phyloP scores from a whole-genome alignment of 2,329 filamentous ascomycete species.

The Claviceps sp. region DNA sequence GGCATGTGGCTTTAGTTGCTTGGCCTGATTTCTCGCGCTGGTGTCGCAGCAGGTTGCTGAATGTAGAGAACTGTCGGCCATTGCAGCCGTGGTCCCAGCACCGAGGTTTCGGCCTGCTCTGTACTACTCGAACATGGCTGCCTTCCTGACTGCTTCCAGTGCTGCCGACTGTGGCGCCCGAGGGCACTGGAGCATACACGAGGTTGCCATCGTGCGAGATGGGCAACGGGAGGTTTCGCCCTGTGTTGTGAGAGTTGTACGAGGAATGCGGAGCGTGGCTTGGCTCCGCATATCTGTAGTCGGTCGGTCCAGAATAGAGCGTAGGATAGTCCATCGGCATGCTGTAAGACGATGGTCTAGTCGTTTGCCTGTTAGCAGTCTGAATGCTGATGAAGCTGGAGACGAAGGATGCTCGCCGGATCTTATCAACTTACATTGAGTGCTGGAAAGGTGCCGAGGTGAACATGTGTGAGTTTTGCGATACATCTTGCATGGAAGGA shows the following conservation, averaged over 20 bases:
- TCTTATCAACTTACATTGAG: constrained; percentile 20
- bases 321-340: constrained; percentile 31
- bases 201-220: constrained; percentile 24
- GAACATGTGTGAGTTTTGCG: constrained; percentile 23
- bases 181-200: constrained; percentile 29
- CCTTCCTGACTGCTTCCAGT: constrained; percentile 22
- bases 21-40: constrained; percentile 91
- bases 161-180: constrained; percentile 23
- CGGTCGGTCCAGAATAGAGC: constrained; percentile 18
- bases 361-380: constrained; percentile 10
- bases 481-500: constrained; percentile 31
- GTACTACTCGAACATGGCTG: constrained; percentile 52
- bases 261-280: not conserved
- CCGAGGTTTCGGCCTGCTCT: constrained; percentile 78
- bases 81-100: constrained; percentile 98
- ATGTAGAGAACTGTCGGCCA: constrained; percentile 87
- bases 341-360: constrained; percentile 24
- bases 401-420: not conserved
- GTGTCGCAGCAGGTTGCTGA: constrained; percentile 85
- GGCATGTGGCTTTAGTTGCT: constrained; percentile 76
- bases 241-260: constrained; percentile 13
- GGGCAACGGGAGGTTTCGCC: constrained; percentile 25
- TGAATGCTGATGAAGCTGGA: not conserved
- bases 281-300: constrained; percentile 26
- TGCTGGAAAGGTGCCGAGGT: constrained; percentile 20